phyloP scores from a whole-genome alignment of 169 alveolate species.

The Plasmodium reichenowi region DNA sequence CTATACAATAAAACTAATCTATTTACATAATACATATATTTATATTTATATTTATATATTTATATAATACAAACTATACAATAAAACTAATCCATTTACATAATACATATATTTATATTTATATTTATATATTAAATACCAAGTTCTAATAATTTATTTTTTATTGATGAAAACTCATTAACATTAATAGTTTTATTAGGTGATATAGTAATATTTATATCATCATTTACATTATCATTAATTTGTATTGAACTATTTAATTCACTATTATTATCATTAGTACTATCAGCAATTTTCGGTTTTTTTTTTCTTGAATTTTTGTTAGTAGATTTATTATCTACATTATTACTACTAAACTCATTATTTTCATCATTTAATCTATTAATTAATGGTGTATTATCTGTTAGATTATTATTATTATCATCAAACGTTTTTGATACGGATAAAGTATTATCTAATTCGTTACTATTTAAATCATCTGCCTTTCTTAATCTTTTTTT shows the following conservation, averaged over 20 bases:
- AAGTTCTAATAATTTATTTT: constrained; percentile 65
- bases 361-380: not conserved
- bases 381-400: constrained; percentile 20
- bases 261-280: constrained; percentile 1
- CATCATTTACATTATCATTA: not conserved
- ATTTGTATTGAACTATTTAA: not conserved
- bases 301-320: constrained; percentile 7
- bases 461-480: constrained; percentile 8
- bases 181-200: constrained; percentile 47
- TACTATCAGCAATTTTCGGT: not conserved
- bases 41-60: not conserved
- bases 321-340: not conserved
- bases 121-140: constrained; percentile 14
- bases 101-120: not conserved
- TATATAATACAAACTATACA: too few species aligned
- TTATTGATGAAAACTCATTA: constrained; percentile 62
- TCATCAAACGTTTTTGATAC: constrained; percentile 15
- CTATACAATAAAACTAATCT: too few species aligned
- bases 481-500: constrained; percentile 41
- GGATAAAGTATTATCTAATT: constrained; percentile 24
- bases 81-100: too few species aligned
- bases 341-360: not conserved
- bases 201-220: constrained; percentile 29
- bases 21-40: not conserved
- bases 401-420: not conserved